Base-by-base conservation (phyloP, 805 yeast genomes). In the Kluyveromyces dobzhanskii region DNA sequence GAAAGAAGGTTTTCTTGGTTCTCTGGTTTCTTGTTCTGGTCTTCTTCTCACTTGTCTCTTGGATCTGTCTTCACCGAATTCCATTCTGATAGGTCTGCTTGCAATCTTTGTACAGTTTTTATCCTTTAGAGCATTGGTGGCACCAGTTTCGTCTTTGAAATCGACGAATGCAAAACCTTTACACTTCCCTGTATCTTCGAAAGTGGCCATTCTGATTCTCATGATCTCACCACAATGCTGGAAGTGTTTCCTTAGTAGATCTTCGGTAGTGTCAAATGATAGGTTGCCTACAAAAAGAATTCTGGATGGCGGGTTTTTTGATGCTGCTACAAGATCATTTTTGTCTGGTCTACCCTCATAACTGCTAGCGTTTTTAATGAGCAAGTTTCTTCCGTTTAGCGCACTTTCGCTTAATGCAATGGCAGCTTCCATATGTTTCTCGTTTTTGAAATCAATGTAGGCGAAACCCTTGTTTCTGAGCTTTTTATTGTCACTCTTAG, bases 81-180 rank as follows among this genome's bases (percentile, higher is more conserved):
- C 97, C 71, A 90, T 68, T 62, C 95, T 73, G 49, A 87, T 61
- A 1, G 79, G 77, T 61, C 96, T 70, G 46, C 85, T 80, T 44
- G 85, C 75, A 43, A 86, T 65, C 46, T 69, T 75, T 52, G 74
- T 73, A 49, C 84, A 77, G 25, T 71, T 51, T 58, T 76, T 80
- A 46, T 85, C 90, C 48, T 73, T 76, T 45, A 92, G 66, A 1
- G 97, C 97, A 27, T 69, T 69, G 0, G 92, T 83, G 23, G 96
- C 88, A 7, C 92, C 88, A 28, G 74, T 77, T 46, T 81, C 85
- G 47, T 78, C 80, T 45, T 68, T 74, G 64, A 88, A 90, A 60
- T 90, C 97, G 26, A 90, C 66, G 54, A 92, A 90, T 1, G 95
- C 87, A 66, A 90, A 90, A 2, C 97, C 97, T 61, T 92, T 92